phyloP scores from a whole-genome alignment of 192 early-diverging fungal species.

The Coemansia sp. region DNA sequence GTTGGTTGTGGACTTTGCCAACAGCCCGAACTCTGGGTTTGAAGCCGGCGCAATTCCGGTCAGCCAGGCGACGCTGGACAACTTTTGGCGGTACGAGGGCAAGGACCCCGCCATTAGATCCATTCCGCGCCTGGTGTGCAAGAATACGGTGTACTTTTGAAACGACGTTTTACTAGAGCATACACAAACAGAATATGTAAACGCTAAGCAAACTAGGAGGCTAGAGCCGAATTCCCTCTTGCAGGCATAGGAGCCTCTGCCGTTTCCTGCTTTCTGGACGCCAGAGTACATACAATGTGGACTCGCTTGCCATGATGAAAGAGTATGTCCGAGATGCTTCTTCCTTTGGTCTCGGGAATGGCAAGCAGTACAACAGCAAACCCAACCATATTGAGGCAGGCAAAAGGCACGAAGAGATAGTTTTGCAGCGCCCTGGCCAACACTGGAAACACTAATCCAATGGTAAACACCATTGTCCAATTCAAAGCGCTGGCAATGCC shows the following conservation, averaged over 20 bases:
- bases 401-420: conserved; percentile 61
- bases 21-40: conserved; percentile 20
- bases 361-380: conserved; percentile 59
- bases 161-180: background rate
- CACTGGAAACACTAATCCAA: conserved; percentile 56
- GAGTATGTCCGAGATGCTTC: conserved; percentile 60
- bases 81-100: conserved; percentile 70
- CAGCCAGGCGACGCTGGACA: conserved; percentile 54
- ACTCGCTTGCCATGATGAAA: conserved; percentile 23
- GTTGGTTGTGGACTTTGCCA: conserved; percentile 48
- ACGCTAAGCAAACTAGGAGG: no score
- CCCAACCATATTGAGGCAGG: conserved; percentile 53
- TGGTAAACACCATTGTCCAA: conserved; percentile 60
- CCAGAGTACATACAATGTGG: conserved; percentile 28
- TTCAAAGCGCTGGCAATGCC: conserved; percentile 68
- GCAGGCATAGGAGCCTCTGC: no score
- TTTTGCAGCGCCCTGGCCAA: conserved; percentile 27
- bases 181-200: no score
- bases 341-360: conserved; percentile 77
- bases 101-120: conserved; percentile 62
- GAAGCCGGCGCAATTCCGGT: conserved; percentile 37
- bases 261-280: no score
- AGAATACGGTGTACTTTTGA: conserved; percentile 68
- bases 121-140: conserved; percentile 55
- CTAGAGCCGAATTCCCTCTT: no score